Base-by-base conservation (phyloP, 2,329 filamentous ascomycete genomes). In the Exophiala spinifera region DNA sequence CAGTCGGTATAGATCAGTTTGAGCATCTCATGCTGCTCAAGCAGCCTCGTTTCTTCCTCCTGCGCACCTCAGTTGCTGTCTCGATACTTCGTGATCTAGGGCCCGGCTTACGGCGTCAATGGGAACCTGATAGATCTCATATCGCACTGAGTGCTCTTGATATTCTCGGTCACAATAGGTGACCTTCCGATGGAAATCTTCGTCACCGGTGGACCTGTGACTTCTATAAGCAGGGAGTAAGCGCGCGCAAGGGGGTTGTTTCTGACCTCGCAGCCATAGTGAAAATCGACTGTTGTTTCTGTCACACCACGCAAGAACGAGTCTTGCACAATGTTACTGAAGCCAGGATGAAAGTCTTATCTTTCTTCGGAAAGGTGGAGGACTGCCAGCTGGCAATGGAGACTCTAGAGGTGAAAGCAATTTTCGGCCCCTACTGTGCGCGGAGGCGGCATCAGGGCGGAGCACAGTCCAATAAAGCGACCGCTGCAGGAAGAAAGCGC, bases 31-130 rank as follows among this genome's bases (percentile, higher is more conserved):
- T 56, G 54, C 28, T 56, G 49, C 37, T 56, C 54, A 15, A 44
- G 48, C 36, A 56, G 34, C 8, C 54, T 45, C 8, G 54, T 56
- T 25, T 56, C 54, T 53, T 56, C 54, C 40, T 56, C 54, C 54
- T 56, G 19, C 21, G 31, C 36, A 19, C 33, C 25, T 44, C 21
- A 19, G 23, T 42, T 14, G 46, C 45, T 47, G 37, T 40, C 15
- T 14, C n/a, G 21, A 5, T 13, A 25, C 2, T 19, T 11, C 15
- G 23, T 6, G 10, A 7, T 46, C 21, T 34, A 21, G 37, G 20
- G 10, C 2, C 25, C 36, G 23, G 53, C 54, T 50, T 21, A 56
- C 54, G 8, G 51, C 15, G 37, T 60, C 57, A 15, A 56, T 33
- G 10, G 57, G 57, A 4, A 46, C 50, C 14, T 54, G 48, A 39